These are phyloP conservation scores for Lentinula boryana DNA, from an alignment of 768 basidiomycete species.

Conservation along the genomic window DNA sequence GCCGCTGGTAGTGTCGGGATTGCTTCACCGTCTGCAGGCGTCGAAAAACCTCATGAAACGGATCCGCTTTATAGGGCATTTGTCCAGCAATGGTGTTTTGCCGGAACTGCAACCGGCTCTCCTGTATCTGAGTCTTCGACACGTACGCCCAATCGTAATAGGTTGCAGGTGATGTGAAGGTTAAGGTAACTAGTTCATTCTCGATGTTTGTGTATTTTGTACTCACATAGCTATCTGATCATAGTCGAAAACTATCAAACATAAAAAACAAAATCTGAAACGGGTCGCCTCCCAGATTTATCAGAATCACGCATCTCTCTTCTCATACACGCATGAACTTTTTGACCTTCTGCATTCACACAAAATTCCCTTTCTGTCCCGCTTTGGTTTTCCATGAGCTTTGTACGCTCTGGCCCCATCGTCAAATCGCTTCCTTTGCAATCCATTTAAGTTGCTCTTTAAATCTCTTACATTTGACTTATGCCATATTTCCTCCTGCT, in stretches of 20 bases:
- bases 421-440: too few relatives aligned
- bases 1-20: neutral
- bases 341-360: neutral
- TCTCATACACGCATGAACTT: neutral
- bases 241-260: neutral
- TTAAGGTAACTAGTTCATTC: neutral
- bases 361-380: too few relatives aligned
- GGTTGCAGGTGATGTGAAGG: neutral
- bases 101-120: neutral
- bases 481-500: neutral
- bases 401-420: too few relatives aligned
- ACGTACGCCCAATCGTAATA: neutral
- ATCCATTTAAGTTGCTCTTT: neutral
- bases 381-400: too few relatives aligned
- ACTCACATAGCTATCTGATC: neutral
- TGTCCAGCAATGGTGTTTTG: constrained; percentile 7
- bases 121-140: neutral
- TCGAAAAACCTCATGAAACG: neutral
- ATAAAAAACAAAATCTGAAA: neutral
- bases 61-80: constrained; percentile 1
- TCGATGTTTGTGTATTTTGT: too few relatives aligned
- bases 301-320: neutral
- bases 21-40: neutral
- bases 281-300: neutral
- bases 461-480: neutral